Base-by-base conservation (phyloP, 768 basidiomycete species). In the Kondoa malvinella region DNA sequence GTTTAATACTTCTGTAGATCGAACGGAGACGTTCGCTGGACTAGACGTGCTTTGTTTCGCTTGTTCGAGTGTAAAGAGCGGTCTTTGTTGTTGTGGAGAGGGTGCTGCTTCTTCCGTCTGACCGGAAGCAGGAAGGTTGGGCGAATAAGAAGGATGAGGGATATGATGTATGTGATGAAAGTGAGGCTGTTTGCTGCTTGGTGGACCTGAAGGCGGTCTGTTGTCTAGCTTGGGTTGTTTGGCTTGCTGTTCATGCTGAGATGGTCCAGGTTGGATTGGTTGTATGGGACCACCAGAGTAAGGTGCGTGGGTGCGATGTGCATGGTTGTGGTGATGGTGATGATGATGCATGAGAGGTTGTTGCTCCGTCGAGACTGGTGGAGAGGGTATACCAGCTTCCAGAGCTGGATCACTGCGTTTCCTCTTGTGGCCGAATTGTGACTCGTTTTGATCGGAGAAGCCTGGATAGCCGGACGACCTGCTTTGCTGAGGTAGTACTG, bases 61-160 rank as follows among this genome's bases (percentile, higher is more conserved):
- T 63, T 33, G 14, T 32, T 27, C 29, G 15, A 27, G 30, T 3
- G 16, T 27, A 16, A 29, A 33, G 33, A 17, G 62, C 66, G 32
- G 40, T 69, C 69, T 63, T 69, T 60, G n/a, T 65, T 60, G 17
- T 60, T 61, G 30, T 66, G 67, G 17, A 67, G 67, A 14, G 66
- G 69, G 26, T n/a, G 50, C 25, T 69, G 59, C 32, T 32, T 8
- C 30, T 63, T 63, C 40, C 21, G 8, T 8, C 21, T 50, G 40
- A 21, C 21, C 21, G 8, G 40, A 21, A 50, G 40, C 21, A 50
- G 40, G n/a, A n/a, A n/a, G n/a, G n/a, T n/a, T n/a, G n/a, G n/a
- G n/a, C n/a, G n/a, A n/a, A n/a, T n/a, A 50, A 50, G 40, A 50
- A 8, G 40, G 40, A 21, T 50, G 40, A 50, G 40, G 40, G 21